Base-by-base conservation (phyloP, 2,329 filamentous ascomycete genomes). In the Aspergillus bombycis region DNA sequence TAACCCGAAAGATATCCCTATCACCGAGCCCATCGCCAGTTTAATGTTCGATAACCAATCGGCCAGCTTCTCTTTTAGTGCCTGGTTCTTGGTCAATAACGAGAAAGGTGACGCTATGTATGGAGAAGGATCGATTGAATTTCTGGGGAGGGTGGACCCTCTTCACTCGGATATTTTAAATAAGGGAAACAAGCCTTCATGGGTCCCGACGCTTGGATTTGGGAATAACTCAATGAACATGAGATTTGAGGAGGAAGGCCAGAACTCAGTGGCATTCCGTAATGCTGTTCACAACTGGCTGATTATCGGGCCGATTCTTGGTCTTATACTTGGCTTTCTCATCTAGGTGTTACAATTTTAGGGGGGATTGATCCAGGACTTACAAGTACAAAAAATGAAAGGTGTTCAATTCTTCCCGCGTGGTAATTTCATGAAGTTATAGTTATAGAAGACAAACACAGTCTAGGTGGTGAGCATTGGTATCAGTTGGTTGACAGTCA, bases 151-250 rank as follows among this genome's bases (percentile, higher is more conserved):
- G 2, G 19, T 46, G 21, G 63, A 65, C 26, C 30, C 36, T n/a
- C 56, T 43, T 26, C 38, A 57, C 11, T 65, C 62, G 56, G 59
- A 62, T 50, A 34, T 65, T 12, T 28, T 62, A 12, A 36, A 41
- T 7, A 8, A 14, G 45, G 52, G 46, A 19, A 16, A 19, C 16
- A 38, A 53, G 6, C 57, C 57, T 19, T 36, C 32, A 23, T 65
- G 62, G 62, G 53, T 26, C 16, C 50, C 38, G 14, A 62, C 60
- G 9, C 41, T 65, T 4, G 62, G 62, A 10, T 65, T 65, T 57
- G 60, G 38, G 34, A 65, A 65, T 57, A 57, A 60, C 23, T 62
- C 62, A 9, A 16, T 46, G 52, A 65, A 60, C 58, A 41, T 62
- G 59, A 52, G 2, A 2, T 41, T 19, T 41, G 38, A 12, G 16